Percentiles rank a stretch among this genome's conserved stretches.
Evolutionary conservation across 129 eudicot genomes (phyloP).

Genomic region (Gnaphalium uliginosum): DNA sequence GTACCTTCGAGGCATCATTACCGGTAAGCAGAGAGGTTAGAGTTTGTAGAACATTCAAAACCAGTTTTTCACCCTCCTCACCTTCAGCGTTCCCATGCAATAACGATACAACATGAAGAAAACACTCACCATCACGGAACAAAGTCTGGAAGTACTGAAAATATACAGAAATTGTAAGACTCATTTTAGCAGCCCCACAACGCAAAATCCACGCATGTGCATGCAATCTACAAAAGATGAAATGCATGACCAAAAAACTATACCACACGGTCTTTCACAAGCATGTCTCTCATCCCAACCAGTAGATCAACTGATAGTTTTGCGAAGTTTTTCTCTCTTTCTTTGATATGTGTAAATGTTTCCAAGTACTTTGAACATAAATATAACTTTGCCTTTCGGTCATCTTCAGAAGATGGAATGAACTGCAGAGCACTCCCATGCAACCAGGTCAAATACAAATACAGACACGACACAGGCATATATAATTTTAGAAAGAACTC

Average conservation of each 20-base stretch:
- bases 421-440: conserved; percentile 46
- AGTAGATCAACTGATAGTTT: conserved; percentile 72
- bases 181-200: conserved; percentile 13
- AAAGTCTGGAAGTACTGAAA: conserved; percentile 83
- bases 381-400: conserved; percentile 65
- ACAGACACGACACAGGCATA: not conserved
- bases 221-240: conserved; percentile 16
- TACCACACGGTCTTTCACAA: conserved; percentile 72
- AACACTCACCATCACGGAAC: conserved; percentile 91
- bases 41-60: conserved; percentile 79
- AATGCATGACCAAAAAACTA: conserved; percentile 18
- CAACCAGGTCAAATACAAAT: conserved; percentile 25
- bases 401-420: conserved; percentile 66
- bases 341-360: conserved; percentile 86
- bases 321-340: conserved; percentile 66
- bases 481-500: not conserved
- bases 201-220: not conserved
- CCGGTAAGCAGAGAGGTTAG: conserved; percentile 74
- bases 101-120: conserved; percentile 88
- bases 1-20: conserved; percentile 89
- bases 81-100: conserved; percentile 77
- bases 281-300: conserved; percentile 85
- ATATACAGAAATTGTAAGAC: conserved; percentile 24
- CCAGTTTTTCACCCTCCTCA: conserved; percentile 75
- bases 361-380: conserved; percentile 92